Evolutionary conservation across 2,329 filamentous ascomycete species (phyloP), one percentile per base, ranked within the genome.

Genomic region (Alternaria angustiovoidea): DNA sequence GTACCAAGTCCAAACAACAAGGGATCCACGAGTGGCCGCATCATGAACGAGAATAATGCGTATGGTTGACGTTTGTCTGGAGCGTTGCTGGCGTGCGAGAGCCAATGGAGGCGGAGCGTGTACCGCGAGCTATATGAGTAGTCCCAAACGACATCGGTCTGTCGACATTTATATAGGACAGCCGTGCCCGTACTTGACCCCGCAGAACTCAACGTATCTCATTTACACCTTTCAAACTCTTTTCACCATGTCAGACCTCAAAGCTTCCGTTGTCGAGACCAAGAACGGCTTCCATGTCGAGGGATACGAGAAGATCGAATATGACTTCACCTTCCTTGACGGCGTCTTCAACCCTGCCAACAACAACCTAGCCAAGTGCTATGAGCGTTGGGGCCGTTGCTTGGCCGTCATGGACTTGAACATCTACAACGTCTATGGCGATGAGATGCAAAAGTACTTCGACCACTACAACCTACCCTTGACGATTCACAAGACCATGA

Each of bases 251-350:
- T 91, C 89, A 74, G 88, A 91, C 75, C 84, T 77, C 18, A 89
- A 87, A 71, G 89, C 89, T 59, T 84, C 84, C 54, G 88, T 91
- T 65, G 78, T 82, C 62, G 85, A 89, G 79, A 91, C 87, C 63
- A 79, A 83, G 68, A 81, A 83, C 61, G 89, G 89, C 38, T 91
- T 91, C 79, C 87, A 89, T 66, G 89, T 91, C 62, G 86, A 88
- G 67, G 89, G 89, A 24, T 91, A 90, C 69, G 89, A 92, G 82
- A 91, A 90, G 82, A 91, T 91, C 72, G 86, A 90, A 72, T 91
- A 91, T 74, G 88, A 91, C 78, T 92, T 92, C 76, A 87, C 87
- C 55, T 91, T 92, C 78, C 84, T 91, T 47, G 89, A 92, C 67
- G 87, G 85, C 48, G 84, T 92, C 57, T 91, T 92, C 77, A 80